phyloP scores from a whole-genome alignment of 192 early-diverging fungal species.

The Coemansia sp. region DNA sequence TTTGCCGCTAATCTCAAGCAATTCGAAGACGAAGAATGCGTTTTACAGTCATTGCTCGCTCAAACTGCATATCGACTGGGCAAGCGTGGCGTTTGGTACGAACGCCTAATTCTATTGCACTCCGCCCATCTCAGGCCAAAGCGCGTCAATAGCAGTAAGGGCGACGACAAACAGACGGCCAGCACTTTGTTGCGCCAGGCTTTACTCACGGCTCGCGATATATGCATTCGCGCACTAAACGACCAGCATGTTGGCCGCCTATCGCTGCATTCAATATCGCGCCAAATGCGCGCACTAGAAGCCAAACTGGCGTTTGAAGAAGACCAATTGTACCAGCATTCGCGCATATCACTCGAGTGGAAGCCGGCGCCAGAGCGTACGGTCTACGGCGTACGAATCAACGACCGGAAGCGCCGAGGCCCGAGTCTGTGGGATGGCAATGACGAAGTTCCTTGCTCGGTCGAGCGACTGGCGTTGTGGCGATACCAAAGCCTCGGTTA shows the following conservation, averaged over 20 bases:
- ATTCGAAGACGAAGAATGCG: slow-evolving; percentile 57
- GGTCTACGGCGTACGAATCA: slow-evolving; percentile 47
- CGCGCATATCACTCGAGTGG: slow-evolving; percentile 53
- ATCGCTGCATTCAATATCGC: slow-evolving; percentile 40
- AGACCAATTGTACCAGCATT: slow-evolving; percentile 12
- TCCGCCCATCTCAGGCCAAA: slow-evolving; percentile 56
- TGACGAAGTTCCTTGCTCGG: slow-evolving; percentile 57
- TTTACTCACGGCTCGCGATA: slow-evolving; percentile 24
- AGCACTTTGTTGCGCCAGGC: neutral
- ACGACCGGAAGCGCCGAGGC: slow-evolving; percentile 36
- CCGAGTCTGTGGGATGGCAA: slow-evolving; percentile 54
- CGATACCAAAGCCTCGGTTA: slow-evolving; percentile 67
- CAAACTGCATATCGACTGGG: slow-evolving; percentile 60
- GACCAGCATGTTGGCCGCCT: slow-evolving; percentile 61
- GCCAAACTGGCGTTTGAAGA: slow-evolving; percentile 23
- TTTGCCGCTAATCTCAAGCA: slow-evolving; percentile 60
- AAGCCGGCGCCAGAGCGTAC: slow-evolving; percentile 44
- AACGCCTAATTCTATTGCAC: slow-evolving; percentile 63
- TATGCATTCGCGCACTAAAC: slow-evolving; percentile 61
- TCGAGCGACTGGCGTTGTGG: slow-evolving; percentile 65
- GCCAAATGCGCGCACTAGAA: slow-evolving; percentile 46
- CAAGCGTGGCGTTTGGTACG: slow-evolving; percentile 67
- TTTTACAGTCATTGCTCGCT: slow-evolving; percentile 61
- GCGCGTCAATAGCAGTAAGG: slow-evolving; percentile 15
- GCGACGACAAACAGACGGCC: slow-evolving; percentile 31